Evolutionary conservation across 805 yeast genomes (phyloP).

Genomic region (Torulaspora microellipsoides): DNA sequence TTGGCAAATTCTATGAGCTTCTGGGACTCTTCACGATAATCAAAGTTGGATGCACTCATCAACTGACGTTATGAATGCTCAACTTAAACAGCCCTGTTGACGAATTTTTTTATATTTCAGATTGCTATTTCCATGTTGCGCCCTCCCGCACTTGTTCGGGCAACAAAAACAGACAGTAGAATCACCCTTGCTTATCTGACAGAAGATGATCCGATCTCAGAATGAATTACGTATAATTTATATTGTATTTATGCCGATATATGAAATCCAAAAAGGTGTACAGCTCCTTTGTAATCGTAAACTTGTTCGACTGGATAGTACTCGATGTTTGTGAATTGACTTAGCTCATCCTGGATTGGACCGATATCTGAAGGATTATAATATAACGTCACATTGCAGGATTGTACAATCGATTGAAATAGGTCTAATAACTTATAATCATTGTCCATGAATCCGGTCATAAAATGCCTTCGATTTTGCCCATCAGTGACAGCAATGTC

Average conservation of each 20-base stretch:
- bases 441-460: conserved; percentile 21
- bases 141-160: too few relatives aligned
- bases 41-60: conserved; percentile 3
- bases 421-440: conserved; percentile 7
- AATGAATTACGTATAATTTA: too few relatives aligned
- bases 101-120: too few relatives aligned
- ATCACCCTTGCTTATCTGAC: too few relatives aligned
- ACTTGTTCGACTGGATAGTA: conserved; percentile 27
- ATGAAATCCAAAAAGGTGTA: conserved; percentile 21
- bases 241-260: conserved; percentile 1
- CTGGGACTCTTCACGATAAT: conserved; percentile 8
- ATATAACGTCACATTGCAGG: conserved; percentile 20
- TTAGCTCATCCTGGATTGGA: neutral
- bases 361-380: conserved; percentile 9
- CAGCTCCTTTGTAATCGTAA: conserved; percentile 23
- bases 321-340: conserved; percentile 15
- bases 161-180: too few relatives aligned
- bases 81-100: too few relatives aligned
- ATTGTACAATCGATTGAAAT: neutral
- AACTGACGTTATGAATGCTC: neutral
- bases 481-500: conserved; percentile 6
- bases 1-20: conserved; percentile 10
- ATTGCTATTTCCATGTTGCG: too few relatives aligned
- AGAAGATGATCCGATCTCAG: too few relatives aligned
- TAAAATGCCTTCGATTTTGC: conserved; percentile 10